Conservation (phyloP, 2,329 filamentous ascomycete species). For the Thielaviopsis ethacetica region DNA sequence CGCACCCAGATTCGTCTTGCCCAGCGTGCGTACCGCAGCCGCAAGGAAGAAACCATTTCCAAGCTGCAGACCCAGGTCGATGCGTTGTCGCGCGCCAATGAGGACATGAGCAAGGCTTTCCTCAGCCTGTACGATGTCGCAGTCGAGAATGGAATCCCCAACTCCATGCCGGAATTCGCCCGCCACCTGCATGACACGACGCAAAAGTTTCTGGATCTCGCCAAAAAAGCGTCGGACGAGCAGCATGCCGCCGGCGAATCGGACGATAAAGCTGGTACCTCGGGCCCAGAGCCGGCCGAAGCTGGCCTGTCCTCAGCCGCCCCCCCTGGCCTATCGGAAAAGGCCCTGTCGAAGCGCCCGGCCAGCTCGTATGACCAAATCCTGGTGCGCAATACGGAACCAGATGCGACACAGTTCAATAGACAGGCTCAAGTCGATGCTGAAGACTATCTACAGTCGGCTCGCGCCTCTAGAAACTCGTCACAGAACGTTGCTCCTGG, state of each 20-base stretch:
- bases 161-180: conserved; percentile 38
- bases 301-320: too few species aligned
- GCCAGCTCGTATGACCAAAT: background rate
- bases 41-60: conserved; percentile 69
- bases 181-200: conserved; percentile 39
- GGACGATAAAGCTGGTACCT: background rate
- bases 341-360: background rate
- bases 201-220: conserved; percentile 34
- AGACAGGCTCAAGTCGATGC: background rate
- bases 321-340: background rate
- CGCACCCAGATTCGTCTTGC: conserved; percentile 77
- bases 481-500: background rate
- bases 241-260: background rate
- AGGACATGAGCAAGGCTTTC: conserved; percentile 60
- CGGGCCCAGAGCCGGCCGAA: background rate
- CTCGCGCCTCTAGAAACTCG: background rate
- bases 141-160: conserved; percentile 38
- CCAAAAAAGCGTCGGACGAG: background rate
- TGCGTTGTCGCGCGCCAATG: conserved; percentile 50
- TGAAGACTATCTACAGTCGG: background rate
- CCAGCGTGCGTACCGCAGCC: conserved; percentile 67
- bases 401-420: background rate
- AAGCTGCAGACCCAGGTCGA: conserved; percentile 55
- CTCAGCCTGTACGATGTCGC: conserved; percentile 48
- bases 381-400: background rate